phyloP scores from a whole-genome alignment of 2,329 filamentous ascomycete genomes.

The Hypoxylon sp. region DNA sequence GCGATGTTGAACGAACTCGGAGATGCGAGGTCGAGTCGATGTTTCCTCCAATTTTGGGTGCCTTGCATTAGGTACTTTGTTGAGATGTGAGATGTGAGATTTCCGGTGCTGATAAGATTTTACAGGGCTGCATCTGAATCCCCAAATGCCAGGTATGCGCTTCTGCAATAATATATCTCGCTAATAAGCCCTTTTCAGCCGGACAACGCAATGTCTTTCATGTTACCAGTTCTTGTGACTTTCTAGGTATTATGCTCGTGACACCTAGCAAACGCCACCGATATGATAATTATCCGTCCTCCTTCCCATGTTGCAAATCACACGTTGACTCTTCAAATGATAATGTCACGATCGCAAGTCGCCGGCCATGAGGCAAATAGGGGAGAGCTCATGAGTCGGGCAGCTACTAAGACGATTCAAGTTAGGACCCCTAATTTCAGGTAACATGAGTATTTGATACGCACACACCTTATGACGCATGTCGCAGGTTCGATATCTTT shows the following conservation, averaged over 20 bases:
- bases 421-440: conserved; percentile 23
- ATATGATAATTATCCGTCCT: not conserved
- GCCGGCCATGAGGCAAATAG: not conserved
- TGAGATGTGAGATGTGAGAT: conserved; percentile 11
- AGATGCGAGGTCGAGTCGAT: conserved; percentile 27
- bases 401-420: conserved; percentile 24
- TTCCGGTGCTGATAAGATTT: conserved; percentile 1
- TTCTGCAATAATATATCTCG: conserved; percentile 6
- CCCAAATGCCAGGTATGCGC: not conserved
- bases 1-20: conserved; percentile 8
- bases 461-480: conserved; percentile 38
- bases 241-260: conserved; percentile 16
- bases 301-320: not conserved
- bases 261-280: conserved; percentile 7
- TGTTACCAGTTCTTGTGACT: conserved; percentile 31
- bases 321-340: not conserved
- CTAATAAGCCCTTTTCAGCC: conserved; percentile 21
- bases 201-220: conserved; percentile 23
- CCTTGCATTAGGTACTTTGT: conserved; percentile 22
- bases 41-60: conserved; percentile 20
- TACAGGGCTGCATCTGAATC: conserved; percentile 13
- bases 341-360: not conserved
- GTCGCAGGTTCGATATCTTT: conserved; percentile 16
- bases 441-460: conserved; percentile 33
- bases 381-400: conserved; percentile 12